A percentile compares a stretch with the other conserved stretches of the same genome.
Evolutionary conservation across 2,329 filamentous ascomycete species (phyloP).

Genomic region (Ceratocystis cubensis): DNA sequence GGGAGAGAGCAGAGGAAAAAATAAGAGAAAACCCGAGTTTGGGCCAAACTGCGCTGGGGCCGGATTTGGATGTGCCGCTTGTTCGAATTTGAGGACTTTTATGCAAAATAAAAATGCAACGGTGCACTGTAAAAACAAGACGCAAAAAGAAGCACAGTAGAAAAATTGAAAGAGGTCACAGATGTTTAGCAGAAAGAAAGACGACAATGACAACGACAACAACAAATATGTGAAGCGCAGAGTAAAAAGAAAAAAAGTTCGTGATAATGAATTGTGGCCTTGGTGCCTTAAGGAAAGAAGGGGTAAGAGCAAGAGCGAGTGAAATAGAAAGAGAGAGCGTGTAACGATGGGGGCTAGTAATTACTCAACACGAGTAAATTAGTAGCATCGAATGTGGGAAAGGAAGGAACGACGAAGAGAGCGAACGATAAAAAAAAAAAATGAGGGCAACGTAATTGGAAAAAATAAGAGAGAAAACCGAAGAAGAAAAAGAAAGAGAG

Average conservation of each 20-base stretch:
- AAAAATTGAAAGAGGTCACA: not conserved
- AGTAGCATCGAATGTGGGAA: not conserved
- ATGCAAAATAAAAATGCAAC: slow-evolving; percentile 2
- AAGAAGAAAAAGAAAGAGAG: not conserved
- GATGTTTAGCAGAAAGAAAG: not conserved
- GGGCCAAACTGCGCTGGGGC: slow-evolving; percentile 9
- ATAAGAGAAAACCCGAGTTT: slow-evolving; percentile 6
- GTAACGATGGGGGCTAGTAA: not conserved
- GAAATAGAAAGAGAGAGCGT: not conserved
- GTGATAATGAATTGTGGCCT: not conserved
- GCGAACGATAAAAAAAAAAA: slow-evolving; percentile 1
- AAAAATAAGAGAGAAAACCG: not conserved
- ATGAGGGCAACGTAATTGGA: not conserved
- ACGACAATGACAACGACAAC: not conserved
- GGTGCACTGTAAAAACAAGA: not conserved
- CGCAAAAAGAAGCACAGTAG: not conserved
- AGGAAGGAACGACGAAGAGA: not conserved
- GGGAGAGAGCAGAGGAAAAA: not conserved
- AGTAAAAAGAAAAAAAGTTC: not conserved
- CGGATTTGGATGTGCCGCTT: slow-evolving; percentile 10
- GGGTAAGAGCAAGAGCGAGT: not conserved
- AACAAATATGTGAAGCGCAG: not conserved
- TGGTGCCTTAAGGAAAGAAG: not conserved
- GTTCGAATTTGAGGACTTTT: slow-evolving; percentile 11
- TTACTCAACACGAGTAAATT: too few relatives aligned